Base-by-base conservation (phyloP, 768 basidiomycete species). In the Amanita pseudoporphyria region DNA sequence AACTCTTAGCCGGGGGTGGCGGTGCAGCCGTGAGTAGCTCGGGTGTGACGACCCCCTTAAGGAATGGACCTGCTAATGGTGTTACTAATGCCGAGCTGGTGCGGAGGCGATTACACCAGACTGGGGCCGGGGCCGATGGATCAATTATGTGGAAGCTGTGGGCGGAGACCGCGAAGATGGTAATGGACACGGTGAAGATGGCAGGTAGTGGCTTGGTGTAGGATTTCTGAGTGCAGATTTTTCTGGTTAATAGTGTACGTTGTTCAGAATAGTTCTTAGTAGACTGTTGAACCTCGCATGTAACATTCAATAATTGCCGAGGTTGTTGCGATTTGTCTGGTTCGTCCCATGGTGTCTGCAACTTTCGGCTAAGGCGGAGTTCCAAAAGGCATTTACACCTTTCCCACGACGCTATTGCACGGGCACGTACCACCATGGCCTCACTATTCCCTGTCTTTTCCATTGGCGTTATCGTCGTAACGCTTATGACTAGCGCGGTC, bases 161-260 rank as follows among this genome's bases (percentile, higher is more conserved):
- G 78, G 62, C 63, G 16, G 78, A 78, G 57, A 57, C 73, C 5
- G 56, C 75, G 3, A 70, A 72, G 37, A 78, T 72, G 5, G 68
- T 89, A 13, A 62, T 65, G 41, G 86, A 89, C 65, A 82, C 83
- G 3, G 71, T 84, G 28, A 73, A 70, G 57, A 88, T 89, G 86
- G 86, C 79, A 1, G 86, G 84, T 16, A 77, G 82, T 54, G 87
- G 86, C 16, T 63, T 87, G 52, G 82, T 82, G 38, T 87, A 49
- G 37, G 21, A 7, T 28, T 28, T 28, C n/a, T n/a, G n/a, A n/a
- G n/a, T n/a, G n/a, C n/a, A n/a, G n/a, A n/a, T n/a, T n/a, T n/a
- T n/a, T n/a, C n/a, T n/a, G n/a, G n/a, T n/a, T n/a, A n/a, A n/a
- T n/a, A n/a, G n/a, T n/a, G n/a, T n/a, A n/a, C n/a, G n/a, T n/a